Evolutionary conservation across 2,329 filamentous ascomycete genomes (phyloP).

Genomic region (Cordyceps cicadae): DNA sequence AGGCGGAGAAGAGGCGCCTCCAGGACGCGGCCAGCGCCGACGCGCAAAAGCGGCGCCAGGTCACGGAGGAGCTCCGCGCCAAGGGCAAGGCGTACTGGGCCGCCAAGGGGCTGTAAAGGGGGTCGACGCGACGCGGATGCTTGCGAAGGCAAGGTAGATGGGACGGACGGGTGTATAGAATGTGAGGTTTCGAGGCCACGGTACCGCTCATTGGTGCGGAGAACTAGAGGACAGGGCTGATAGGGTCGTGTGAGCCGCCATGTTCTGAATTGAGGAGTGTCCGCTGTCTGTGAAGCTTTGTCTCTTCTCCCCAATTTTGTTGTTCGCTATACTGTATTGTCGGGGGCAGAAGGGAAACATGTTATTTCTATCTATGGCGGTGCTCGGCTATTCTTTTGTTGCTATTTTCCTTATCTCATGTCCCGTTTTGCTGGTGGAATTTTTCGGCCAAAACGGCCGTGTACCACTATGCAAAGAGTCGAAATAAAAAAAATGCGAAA

Average conservation of each 20-base stretch:
- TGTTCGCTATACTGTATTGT: background rate
- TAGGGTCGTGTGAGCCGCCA: background rate
- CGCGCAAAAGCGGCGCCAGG: slow-evolving; percentile 18
- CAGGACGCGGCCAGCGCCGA: slow-evolving; percentile 21
- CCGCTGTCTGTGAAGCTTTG: background rate
- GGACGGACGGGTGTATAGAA: background rate
- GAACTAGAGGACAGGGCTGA: background rate
- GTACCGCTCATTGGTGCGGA: background rate
- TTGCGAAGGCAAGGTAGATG: background rate
- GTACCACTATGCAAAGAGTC: background rate
- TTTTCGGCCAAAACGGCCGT: background rate
- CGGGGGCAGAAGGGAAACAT: background rate
- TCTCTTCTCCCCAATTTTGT: background rate
- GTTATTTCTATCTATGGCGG: background rate
- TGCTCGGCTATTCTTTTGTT: background rate
- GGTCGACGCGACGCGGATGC: no score
- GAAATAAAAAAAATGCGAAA: background rate
- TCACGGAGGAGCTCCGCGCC: slow-evolving; percentile 19
- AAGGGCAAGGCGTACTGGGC: slow-evolving; percentile 14
- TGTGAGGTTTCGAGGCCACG: background rate
- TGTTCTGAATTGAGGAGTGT: background rate
- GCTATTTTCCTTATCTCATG: background rate
- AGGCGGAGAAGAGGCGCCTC: slow-evolving; percentile 34
- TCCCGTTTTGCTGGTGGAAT: background rate
- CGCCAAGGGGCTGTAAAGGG: slow-evolving; percentile 14